Base-by-base conservation (phyloP, 2,329 filamentous ascomycete species). In the Penicillium sp. region DNA sequence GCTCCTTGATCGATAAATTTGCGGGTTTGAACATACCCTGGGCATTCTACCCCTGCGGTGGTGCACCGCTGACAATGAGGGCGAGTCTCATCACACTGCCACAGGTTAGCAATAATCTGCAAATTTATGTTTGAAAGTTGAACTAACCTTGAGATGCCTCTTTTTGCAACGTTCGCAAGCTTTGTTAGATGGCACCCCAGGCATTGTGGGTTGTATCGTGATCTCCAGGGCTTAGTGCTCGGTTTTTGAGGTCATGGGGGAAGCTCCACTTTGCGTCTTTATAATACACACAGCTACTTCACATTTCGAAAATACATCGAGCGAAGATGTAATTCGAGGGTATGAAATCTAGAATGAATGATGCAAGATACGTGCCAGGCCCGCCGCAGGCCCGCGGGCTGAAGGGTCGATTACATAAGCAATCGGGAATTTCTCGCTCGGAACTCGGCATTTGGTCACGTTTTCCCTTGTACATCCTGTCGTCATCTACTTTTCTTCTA, bases 1-100 rank as follows among this genome's bases (percentile, higher is more conserved):
- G 73, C 71, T 6, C 75, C 75, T 56, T 78, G 74, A 51, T 78
- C 75, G 47, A 78, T 75, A 56, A 78, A 78, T 43, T 77, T 77
- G 56, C 75, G 74, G 23, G 71, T 76, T 53, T 76, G 73, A 21
- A 76, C 71, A 69, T 77, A 78, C n/a, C 75, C 75, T 0, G 75
- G 74, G 46, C 75, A 77, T 52, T 76, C 69, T 25, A 73, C 70
- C 13, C 73, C 73, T 7, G 75, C 70, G 46, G 69, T 66, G 29
- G 65, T 65, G 58, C 75, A 77, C 21, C 74, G 71, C 54, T 73
- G 71, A 54, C 75, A 77, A 15, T 69, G 67, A 6, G 75, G 74
- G 8, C 75, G 70, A 42, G 69, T 68, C 57, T 77, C 75, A 62
- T 78, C 75, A 59, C 75, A 78, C 75, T 78, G 31, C 19, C 2